A percentile compares a stretch with the other conserved stretches of the same genome.
phyloP scores from a whole-genome alignment of 257 asterid genomes.

The Parsonsia alboflavescens region DNA sequence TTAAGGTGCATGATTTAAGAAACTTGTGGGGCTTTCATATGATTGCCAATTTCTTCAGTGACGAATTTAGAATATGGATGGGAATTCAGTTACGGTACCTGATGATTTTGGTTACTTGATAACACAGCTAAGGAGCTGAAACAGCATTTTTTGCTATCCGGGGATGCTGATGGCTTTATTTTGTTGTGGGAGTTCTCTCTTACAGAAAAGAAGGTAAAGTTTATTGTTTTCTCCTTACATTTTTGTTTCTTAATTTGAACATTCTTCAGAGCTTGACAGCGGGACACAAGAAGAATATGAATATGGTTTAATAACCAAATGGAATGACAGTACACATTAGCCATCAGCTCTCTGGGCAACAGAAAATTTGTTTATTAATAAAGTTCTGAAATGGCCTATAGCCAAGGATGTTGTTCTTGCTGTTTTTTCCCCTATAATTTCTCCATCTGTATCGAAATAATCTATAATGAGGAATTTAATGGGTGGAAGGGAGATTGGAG shows the following conservation, averaged over 20 bases:
- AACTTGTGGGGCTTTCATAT: neutral
- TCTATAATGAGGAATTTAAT: neutral
- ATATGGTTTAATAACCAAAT: neutral
- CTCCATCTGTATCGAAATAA: neutral
- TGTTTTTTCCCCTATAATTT: neutral
- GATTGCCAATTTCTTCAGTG: neutral
- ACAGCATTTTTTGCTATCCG: slow-evolving; percentile 67
- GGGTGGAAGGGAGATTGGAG: neutral
- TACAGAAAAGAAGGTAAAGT: slow-evolving; percentile 58
- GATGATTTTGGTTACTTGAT: neutral
- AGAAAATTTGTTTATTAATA: neutral
- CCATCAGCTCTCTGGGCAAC: neutral
- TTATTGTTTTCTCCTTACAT: neutral
- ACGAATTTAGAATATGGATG: neutral
- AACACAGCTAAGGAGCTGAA: slow-evolving; percentile 63
- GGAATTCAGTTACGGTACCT: neutral
- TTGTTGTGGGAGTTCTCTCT: slow-evolving; percentile 73
- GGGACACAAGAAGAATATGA: neutral
- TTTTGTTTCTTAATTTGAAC: neutral
- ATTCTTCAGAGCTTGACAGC: neutral
- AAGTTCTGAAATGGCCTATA: neutral
- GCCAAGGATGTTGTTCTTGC: neutral
- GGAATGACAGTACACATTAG: neutral
- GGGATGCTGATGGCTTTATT: slow-evolving; percentile 86
- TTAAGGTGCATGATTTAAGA: neutral